Percentiles rank a stretch among this genome's conserved stretches.
phyloP scores from a whole-genome alignment of 2,329 filamentous ascomycete species.

The Simplicillium sp. region DNA sequence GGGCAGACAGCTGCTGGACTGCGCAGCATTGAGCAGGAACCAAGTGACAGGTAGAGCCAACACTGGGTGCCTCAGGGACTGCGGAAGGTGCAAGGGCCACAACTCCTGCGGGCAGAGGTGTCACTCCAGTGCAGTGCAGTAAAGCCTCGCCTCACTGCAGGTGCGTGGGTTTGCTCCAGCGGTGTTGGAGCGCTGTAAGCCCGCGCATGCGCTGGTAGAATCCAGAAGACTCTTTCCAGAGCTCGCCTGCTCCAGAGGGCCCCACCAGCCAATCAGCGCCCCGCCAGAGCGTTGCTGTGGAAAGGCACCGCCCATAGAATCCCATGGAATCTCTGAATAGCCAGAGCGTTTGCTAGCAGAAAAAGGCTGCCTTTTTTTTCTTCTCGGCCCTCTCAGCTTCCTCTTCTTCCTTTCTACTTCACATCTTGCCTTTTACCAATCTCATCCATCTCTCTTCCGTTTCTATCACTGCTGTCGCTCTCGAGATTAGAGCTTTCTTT shows the following conservation, averaged over 20 bases:
- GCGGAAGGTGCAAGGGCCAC: too few relatives aligned
- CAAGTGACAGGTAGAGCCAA: too few relatives aligned
- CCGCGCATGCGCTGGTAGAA: too few relatives aligned
- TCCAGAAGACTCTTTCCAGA: too few relatives aligned
- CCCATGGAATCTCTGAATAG: constrained; percentile 32
- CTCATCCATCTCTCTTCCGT: constrained; percentile 10
- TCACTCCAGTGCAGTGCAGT: too few relatives aligned
- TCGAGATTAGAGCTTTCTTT: constrained; percentile 8
- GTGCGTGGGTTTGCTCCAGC: too few relatives aligned
- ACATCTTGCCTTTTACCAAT: constrained; percentile 8
- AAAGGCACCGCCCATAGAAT: constrained; percentile 28
- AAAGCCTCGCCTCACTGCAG: too few relatives aligned
- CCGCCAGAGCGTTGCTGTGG: constrained; percentile 12
- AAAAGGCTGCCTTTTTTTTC: constrained; percentile 22
- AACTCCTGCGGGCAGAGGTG: too few relatives aligned
- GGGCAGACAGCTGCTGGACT: too few relatives aligned
- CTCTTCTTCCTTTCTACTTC: constrained; percentile 10
- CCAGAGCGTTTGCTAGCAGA: constrained; percentile 15
- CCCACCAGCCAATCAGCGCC: constrained; percentile 5
- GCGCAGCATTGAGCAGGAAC: too few relatives aligned
- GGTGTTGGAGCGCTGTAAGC: too few relatives aligned
- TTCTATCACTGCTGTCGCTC: constrained; percentile 13
- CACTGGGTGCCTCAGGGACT: too few relatives aligned
- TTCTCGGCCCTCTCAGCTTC: constrained; percentile 11
- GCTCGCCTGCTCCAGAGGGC: constrained; percentile 1